Conservation (phyloP, 129 eudicot species). For the Centella asiatica region DNA sequence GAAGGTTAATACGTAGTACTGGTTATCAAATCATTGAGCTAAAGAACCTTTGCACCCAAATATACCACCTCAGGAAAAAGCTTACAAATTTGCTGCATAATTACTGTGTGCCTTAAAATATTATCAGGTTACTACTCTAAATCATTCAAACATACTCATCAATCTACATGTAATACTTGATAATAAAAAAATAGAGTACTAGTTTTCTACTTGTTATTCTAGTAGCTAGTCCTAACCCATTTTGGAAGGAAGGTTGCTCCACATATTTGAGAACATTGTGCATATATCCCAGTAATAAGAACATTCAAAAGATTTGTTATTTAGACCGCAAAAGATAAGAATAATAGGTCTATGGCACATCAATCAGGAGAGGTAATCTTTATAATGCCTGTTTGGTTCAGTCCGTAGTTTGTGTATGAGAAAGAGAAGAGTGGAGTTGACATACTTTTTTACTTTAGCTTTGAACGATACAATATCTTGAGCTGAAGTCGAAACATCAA, state of each 20-base stretch:
- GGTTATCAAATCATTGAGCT: too few relatives aligned
- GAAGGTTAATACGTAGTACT: too few relatives aligned
- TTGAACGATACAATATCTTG: constrained; percentile 49
- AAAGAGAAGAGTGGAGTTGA: constrained; percentile 6
- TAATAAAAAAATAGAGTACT: background rate
- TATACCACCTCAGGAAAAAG: background rate
- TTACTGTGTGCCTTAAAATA: too few relatives aligned
- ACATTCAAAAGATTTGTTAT: background rate
- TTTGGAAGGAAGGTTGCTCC: background rate
- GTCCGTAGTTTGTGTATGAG: background rate
- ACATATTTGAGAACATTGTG: background rate
- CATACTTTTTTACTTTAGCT: constrained; percentile 52
- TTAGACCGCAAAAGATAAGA: background rate
- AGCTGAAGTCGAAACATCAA: constrained; percentile 54
- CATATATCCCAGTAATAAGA: background rate
- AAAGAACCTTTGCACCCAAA: background rate
- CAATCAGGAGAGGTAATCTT: background rate
- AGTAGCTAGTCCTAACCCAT: background rate
- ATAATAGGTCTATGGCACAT: background rate
- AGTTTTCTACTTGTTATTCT: background rate
- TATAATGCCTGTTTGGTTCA: background rate
- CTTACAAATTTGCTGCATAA: background rate
- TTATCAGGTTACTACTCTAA: too few relatives aligned
- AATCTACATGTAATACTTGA: background rate
- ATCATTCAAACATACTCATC: too few relatives aligned